These are phyloP conservation scores for Phytopythium chamaehyphon DNA, from an alignment of 352 stramenopile genomes.

Conservation along the genomic window DNA sequence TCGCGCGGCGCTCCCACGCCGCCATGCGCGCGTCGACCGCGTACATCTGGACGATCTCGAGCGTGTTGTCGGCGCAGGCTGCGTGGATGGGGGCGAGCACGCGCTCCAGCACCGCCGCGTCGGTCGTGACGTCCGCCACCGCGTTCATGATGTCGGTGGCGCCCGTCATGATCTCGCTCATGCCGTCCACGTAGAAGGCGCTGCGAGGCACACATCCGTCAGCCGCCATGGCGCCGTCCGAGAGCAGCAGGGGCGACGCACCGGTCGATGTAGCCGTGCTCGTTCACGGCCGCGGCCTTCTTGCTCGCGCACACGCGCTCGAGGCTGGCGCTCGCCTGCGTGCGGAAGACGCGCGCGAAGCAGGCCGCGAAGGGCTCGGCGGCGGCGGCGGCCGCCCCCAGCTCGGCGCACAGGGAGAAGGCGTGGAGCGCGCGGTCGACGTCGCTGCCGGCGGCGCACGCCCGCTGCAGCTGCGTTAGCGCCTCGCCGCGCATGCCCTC, in stretches of 20 bases:
- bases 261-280: conserved; percentile 82
- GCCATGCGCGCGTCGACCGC: conserved; percentile 62
- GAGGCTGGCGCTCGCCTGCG: conserved; percentile 43
- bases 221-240: background rate
- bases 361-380: conserved; percentile 32
- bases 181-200: conserved; percentile 71
- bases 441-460: conserved; percentile 36
- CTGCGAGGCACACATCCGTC: conserved; percentile 3
- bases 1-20: conserved; percentile 72
- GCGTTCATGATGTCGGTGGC: conserved; percentile 79
- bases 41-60: conserved; percentile 78
- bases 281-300: conserved; percentile 53
- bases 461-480: conserved; percentile 34
- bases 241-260: background rate
- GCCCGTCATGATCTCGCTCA: conserved; percentile 67
- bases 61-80: conserved; percentile 36
- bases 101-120: conserved; percentile 29
- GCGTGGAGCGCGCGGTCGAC: conserved; percentile 43
- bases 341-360: conserved; percentile 50
- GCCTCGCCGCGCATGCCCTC: conserved; percentile 30
- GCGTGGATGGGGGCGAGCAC: conserved; percentile 63
- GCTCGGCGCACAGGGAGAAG: conserved; percentile 49
- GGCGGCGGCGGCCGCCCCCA: conserved; percentile 28
- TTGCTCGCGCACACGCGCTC: conserved; percentile 51
- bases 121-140: conserved; percentile 51